A percentile compares a stretch with the other conserved stretches of the same genome.
Evolutionary conservation across 225 moss, liverwort and hornwort genomes (phyloP).

Genomic region (Polytrichum formosum): DNA sequence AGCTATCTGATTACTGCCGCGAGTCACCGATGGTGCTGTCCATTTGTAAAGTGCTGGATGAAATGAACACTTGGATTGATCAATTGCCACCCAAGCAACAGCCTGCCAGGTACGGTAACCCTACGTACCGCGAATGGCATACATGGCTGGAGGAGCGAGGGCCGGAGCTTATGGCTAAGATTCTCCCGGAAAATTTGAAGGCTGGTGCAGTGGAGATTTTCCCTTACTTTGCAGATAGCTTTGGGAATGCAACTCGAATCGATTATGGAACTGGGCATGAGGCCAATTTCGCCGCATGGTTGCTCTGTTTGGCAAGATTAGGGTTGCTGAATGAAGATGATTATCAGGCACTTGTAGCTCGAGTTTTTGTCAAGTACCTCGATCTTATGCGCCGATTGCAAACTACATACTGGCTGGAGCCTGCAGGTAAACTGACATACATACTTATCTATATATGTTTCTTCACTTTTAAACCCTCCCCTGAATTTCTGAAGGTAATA

Average conservation of each 20-base stretch:
- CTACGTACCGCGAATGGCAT: constrained; percentile 87
- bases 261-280: constrained; percentile 97
- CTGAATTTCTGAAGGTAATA: too few species aligned
- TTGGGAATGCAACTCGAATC: constrained; percentile 91
- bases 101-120: constrained; percentile 91
- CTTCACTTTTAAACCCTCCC: neutral
- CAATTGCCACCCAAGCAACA: constrained; percentile 90
- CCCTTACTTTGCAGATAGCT: constrained; percentile 93
- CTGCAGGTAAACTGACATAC: constrained; percentile 54
- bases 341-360: constrained; percentile 78
- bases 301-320: constrained; percentile 81
- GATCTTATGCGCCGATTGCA: constrained; percentile 92
- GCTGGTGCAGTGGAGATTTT: constrained; percentile 69
- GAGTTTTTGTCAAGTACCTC: constrained; percentile 79
- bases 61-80: constrained; percentile 80
- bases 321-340: constrained; percentile 75
- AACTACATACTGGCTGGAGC: constrained; percentile 97
- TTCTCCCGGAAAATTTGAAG: constrained; percentile 63
- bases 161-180: constrained; percentile 53
- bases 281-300: constrained; percentile 88
- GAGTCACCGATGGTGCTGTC: constrained; percentile 58
- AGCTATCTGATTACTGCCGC: constrained; percentile 75
- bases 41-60: constrained; percentile 45
- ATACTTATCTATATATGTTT: too few species aligned
- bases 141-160: constrained; percentile 68